These are phyloP conservation scores for Blakeslea trispora DNA, from an alignment of 371 early-diverging fungal species.

Conservation along the genomic window DNA sequence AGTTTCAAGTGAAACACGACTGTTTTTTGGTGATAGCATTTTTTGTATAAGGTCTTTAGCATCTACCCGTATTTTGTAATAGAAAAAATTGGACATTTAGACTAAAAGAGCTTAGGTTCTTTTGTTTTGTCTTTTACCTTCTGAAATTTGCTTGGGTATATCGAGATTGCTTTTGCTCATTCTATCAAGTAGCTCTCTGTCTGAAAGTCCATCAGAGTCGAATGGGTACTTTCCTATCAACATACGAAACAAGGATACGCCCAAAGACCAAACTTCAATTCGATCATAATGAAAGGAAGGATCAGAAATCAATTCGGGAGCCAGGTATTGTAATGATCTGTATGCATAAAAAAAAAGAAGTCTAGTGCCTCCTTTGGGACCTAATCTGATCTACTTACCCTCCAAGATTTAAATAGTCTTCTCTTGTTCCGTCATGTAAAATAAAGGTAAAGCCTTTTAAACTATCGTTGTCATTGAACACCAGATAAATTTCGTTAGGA, in stretches of 20 bases:
- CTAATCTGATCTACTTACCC: slow-evolving; percentile 18
- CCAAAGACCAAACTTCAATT: slow-evolving; percentile 44
- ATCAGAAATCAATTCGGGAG: slow-evolving; percentile 36
- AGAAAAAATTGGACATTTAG: too few relatives aligned
- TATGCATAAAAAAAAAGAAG: too few relatives aligned
- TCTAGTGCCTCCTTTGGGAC: not conserved
- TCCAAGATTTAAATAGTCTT: slow-evolving; percentile 22
- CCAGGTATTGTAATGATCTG: slow-evolving; percentile 42
- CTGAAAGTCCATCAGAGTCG: slow-evolving; percentile 14
- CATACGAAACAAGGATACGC: slow-evolving; percentile 47
- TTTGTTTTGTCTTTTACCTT: not conserved
- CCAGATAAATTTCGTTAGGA: slow-evolving; percentile 15
- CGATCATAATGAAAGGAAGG: slow-evolving; percentile 10
- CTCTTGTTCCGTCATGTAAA: slow-evolving; percentile 10
- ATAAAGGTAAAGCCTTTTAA: slow-evolving; percentile 21
- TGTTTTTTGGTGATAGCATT: slow-evolving; percentile 40
- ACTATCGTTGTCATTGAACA: slow-evolving; percentile 20
- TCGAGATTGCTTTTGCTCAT: slow-evolving; percentile 40
- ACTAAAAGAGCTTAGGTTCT: too few relatives aligned
- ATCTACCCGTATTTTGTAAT: too few relatives aligned
- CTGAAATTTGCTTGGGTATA: slow-evolving; percentile 5
- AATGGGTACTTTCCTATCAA: slow-evolving; percentile 46
- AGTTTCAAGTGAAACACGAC: slow-evolving; percentile 41
- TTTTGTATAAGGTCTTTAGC: slow-evolving; percentile 42
- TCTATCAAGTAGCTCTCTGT: slow-evolving; percentile 33